These are phyloP conservation scores for Cyclaneusma minus DNA, from an alignment of 2,329 filamentous ascomycete genomes.

Conservation along the genomic window DNA sequence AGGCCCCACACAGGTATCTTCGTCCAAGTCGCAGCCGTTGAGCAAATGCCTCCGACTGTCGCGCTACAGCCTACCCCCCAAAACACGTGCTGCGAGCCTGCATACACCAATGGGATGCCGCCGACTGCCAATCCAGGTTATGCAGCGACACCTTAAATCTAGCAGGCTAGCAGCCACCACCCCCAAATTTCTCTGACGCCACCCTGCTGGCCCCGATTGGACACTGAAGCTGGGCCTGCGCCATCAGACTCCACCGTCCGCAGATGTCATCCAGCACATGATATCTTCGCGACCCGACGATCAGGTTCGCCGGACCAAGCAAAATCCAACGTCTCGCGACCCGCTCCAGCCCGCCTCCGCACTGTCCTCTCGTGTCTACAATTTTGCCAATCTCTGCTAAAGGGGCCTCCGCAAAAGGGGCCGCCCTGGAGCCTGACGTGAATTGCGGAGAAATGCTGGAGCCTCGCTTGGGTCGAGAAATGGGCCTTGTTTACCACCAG, in stretches of 20 bases:
- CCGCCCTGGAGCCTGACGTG: constrained; percentile 1
- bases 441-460: constrained; percentile 1
- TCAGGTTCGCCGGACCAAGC: constrained; percentile 5
- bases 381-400: not conserved
- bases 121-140: constrained; percentile 4
- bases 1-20: no score
- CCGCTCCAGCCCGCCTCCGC: not conserved
- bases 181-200: no score
- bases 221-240: constrained; percentile 7
- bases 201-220: no score
- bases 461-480: constrained; percentile 11
- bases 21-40: no score
- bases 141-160: constrained; percentile 4
- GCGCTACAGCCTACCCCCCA: no score
- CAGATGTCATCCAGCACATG: constrained; percentile 13
- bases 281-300: constrained; percentile 11
- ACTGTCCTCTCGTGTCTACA: not conserved
- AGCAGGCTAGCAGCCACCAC: constrained; percentile 9
- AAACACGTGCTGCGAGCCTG: no score
- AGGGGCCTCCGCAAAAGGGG: constrained; percentile 1
- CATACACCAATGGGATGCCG: no score
- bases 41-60: no score
- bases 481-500: constrained; percentile 16
- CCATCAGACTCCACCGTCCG: constrained; percentile 6
- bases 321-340: constrained; percentile 4